These are phyloP conservation scores for Daldinia concentrica DNA, from an alignment of 495 filamentous ascomycete species.

Conservation along the genomic window DNA sequence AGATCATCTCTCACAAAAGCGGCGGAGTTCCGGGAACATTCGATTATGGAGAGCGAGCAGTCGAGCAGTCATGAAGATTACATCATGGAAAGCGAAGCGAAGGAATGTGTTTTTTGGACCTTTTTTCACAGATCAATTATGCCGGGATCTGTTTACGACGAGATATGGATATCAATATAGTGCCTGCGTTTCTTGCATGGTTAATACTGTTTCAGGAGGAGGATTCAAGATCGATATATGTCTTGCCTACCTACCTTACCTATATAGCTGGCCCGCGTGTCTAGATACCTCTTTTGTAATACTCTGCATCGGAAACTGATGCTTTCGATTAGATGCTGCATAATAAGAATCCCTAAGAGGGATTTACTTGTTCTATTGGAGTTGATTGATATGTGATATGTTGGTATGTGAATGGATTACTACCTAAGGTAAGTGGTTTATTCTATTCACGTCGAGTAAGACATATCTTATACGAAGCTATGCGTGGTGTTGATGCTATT, in stretches of 20 bases:
- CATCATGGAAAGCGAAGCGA: constrained; percentile 18
- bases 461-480: background rate
- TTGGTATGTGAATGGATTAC: background rate
- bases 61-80: constrained; percentile 18
- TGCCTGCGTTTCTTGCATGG: background rate
- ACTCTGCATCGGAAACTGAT: background rate
- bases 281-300: constrained; percentile 17
- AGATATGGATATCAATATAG: constrained; percentile 8
- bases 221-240: background rate
- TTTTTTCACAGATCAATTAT: background rate
- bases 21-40: constrained; percentile 25
- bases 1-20: constrained; percentile 18
- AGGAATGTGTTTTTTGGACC: background rate
- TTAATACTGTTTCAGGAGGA: background rate
- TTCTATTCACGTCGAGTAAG: too few species aligned
- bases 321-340: background rate
- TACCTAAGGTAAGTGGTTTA: too few species aligned
- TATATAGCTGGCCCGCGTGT: constrained; percentile 4
- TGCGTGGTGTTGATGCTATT: background rate
- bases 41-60: constrained; percentile 8
- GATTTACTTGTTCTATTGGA: background rate
- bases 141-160: background rate
- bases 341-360: background rate
- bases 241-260: background rate
- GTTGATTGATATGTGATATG: background rate